Evolutionary conservation across 345 rosid genomes (phyloP).

Genomic region (Psidium friedrichsthalianum): DNA sequence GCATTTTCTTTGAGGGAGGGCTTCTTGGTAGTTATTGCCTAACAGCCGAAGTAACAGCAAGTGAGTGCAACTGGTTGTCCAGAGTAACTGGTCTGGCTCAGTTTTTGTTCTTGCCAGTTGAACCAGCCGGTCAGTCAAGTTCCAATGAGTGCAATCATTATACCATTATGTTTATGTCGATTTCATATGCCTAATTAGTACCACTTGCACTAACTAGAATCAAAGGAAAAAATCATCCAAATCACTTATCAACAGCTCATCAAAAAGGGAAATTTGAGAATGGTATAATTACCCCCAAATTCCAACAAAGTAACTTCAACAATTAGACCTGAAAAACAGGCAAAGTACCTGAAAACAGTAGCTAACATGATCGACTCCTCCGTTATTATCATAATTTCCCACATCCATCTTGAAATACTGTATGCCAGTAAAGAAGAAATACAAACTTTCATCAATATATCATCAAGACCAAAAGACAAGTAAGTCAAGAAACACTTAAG

Average conservation of each 20-base stretch:
- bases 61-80: not conserved
- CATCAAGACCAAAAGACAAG: not conserved
- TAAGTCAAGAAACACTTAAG: not conserved
- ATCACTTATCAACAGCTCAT: too few species aligned
- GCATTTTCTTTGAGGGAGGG: not conserved
- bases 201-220: not conserved
- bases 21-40: not conserved
- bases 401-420: conserved; percentile 93
- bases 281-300: not conserved
- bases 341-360: conserved; percentile 84
- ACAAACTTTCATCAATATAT: not conserved
- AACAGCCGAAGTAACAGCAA: not conserved
- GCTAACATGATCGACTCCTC: conserved; percentile 75
- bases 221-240: not conserved
- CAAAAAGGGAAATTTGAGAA: too few species aligned
- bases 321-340: not conserved
- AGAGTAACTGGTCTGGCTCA: not conserved
- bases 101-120: not conserved
- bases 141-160: not conserved
- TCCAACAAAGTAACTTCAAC: not conserved
- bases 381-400: conserved; percentile 43
- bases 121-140: not conserved
- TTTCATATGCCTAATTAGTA: not conserved
- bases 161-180: not conserved
- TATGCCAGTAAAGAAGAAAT: not conserved